Conservation (phyloP, 495 filamentous ascomycete genomes). For the Daldinia vernicosa region DNA sequence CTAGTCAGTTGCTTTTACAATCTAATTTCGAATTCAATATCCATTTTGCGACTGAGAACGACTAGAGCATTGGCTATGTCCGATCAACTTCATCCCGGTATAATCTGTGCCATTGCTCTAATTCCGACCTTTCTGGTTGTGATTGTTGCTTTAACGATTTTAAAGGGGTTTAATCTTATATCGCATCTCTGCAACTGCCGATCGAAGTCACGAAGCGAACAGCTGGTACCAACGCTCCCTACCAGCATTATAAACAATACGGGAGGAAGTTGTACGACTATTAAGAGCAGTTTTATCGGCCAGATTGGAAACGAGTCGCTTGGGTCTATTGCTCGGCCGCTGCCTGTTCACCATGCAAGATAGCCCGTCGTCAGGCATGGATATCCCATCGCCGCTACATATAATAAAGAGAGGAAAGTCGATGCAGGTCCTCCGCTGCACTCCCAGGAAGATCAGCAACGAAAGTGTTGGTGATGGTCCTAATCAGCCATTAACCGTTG, state of each 20-base stretch:
- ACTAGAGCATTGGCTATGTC: slow-evolving; percentile 47
- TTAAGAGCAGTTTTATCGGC: slow-evolving; percentile 48
- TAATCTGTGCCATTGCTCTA: slow-evolving; percentile 61
- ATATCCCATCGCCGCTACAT: slow-evolving; percentile 42
- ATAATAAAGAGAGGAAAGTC: slow-evolving; percentile 46
- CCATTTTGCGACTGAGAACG: slow-evolving; percentile 17
- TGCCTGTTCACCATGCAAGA: slow-evolving; percentile 28
- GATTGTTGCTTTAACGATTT: slow-evolving; percentile 32
- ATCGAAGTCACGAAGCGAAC: slow-evolving; percentile 39
- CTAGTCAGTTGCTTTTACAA: slow-evolving; percentile 19
- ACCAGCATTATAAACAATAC: slow-evolving; percentile 3
- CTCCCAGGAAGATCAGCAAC: slow-evolving; percentile 36
- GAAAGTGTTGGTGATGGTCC: slow-evolving; percentile 36
- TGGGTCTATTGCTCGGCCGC: slow-evolving; percentile 5
- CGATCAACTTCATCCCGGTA: slow-evolving; percentile 44
- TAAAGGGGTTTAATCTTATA: slow-evolving; percentile 44
- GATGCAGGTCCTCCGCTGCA: slow-evolving; percentile 38
- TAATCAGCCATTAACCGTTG: slow-evolving; percentile 38
- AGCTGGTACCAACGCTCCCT: slow-evolving; percentile 11
- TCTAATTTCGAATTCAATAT: slow-evolving; percentile 18
- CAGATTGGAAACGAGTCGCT: slow-evolving; percentile 35
- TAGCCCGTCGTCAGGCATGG: slow-evolving; percentile 13
- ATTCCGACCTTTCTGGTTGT: slow-evolving; percentile 56
- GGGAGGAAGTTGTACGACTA: slow-evolving; percentile 28
- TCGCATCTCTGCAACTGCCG: slow-evolving; percentile 15